Base-by-base conservation (phyloP, 2,329 filamentous ascomycete species). In the Paraphaeosphaeria sporulosa region DNA sequence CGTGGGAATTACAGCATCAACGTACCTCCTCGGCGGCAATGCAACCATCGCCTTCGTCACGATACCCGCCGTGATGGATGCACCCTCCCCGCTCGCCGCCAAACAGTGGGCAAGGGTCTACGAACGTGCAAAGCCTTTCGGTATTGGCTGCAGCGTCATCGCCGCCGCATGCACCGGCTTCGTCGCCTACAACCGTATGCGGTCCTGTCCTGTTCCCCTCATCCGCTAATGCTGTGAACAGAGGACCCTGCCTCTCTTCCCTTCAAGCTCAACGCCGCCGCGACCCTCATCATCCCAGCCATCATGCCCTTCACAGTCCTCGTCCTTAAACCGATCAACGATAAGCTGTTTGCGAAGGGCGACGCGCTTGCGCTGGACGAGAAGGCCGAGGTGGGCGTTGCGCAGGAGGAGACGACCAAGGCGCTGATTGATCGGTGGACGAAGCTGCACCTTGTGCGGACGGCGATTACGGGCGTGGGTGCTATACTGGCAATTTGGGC, bases 381-480 rank as follows among this genome's bases (percentile, higher is more conserved):
- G 57, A 72, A 79, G 19, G 72, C 70, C 1, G 82, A 83, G 58
- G 67, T 70, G 5, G 78, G 75, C 4, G 66, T 78, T 32, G 70
- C 67, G 30, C 73, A 79, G 55, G 79, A 79, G 47, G 81, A 84
- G 74, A 83, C 78, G 0, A 78, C 79, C 8, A 84, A 86, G 72
- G 79, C 76, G 59, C 71, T 88, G 65, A 79, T 88, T 40, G 85
- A 88, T 66, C 77, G 76, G 59, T 89, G 86, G 86, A 85, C 79
- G 3, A 75, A 80, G 52, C 68, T 87, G 66, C 87, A 87, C 66
- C 63, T 87, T 38, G 80, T 74, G 6, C 70, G 83, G 19, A 76
- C 77, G 2, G 56, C 76, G 8, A 65, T 82, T 9, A 66, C 74
- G 2, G 74, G 67, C 7, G 67, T 68, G 1, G 72, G 69, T 1